phyloP scores from a whole-genome alignment of 768 basidiomycete species.

The Leucosporidium yakuticum region DNA sequence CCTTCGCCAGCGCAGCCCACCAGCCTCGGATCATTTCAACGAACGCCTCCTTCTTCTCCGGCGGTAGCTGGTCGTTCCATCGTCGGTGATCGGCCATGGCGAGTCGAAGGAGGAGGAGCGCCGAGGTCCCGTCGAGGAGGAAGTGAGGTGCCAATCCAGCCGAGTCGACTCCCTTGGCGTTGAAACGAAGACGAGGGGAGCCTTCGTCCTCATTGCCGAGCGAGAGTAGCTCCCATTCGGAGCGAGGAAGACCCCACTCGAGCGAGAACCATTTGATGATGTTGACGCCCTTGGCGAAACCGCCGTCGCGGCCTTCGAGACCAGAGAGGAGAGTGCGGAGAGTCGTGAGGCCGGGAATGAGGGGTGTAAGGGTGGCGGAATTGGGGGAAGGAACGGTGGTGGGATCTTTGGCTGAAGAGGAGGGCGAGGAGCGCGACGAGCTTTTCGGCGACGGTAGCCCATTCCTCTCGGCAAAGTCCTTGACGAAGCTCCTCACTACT shows the following conservation, averaged over 20 bases:
- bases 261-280: conserved; percentile 14
- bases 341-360: background rate
- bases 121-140: background rate
- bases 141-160: background rate
- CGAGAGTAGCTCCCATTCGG: too few relatives aligned
- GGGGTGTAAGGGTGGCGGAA: background rate
- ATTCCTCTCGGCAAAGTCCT: background rate
- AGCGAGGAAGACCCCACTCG: background rate
- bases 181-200: too few relatives aligned
- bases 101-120: conserved; percentile 1
- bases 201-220: too few relatives aligned
- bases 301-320: background rate
- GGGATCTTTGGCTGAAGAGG: background rate
- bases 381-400: background rate
- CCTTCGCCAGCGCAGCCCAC: background rate
- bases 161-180: background rate
- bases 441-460: background rate
- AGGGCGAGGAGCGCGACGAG: background rate
- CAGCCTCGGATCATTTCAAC: background rate
- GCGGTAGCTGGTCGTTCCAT: background rate
- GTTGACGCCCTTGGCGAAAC: background rate
- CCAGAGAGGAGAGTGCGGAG: conserved; percentile 10
- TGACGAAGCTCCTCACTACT: conserved; percentile 10
- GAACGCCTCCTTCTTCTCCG: background rate
- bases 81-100: background rate